phyloP scores from a whole-genome alignment of 768 basidiomycete species.

The Podaxis pistillaris region DNA sequence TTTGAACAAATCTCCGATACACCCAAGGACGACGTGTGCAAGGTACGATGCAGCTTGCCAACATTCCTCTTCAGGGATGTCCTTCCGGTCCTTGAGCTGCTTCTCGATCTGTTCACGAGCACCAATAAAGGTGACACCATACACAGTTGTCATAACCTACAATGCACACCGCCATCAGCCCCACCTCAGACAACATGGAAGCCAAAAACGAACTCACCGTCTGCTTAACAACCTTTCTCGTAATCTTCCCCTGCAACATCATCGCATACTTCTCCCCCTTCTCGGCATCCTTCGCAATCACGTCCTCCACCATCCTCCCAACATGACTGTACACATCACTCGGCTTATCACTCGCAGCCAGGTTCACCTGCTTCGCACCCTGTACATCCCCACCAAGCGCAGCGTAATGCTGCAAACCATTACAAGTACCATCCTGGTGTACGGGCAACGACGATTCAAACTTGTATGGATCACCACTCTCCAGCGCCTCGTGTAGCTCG shows the following conservation, averaged over 20 bases:
- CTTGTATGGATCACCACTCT: conserved; percentile 63
- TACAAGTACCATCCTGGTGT: conserved; percentile 98
- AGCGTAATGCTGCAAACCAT: conserved; percentile 97
- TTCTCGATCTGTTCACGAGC: conserved; percentile 93
- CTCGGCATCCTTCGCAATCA: conserved; percentile 55
- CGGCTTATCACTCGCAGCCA: conserved; percentile 79
- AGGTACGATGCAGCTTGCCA: conserved; percentile 79
- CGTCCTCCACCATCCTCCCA: conserved; percentile 77
- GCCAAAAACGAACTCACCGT: conserved; percentile 53
- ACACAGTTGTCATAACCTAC: conserved; percentile 98
- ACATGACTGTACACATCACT: conserved; percentile 96
- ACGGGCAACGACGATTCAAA: conserved; percentile 76
- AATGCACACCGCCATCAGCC: neutral
- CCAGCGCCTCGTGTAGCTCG: conserved; percentile 80
- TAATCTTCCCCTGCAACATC: conserved; percentile 72
- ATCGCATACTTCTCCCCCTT: conserved; percentile 53
- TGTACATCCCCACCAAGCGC: conserved; percentile 90
- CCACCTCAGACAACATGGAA: neutral
- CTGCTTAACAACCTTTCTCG: conserved; percentile 96
- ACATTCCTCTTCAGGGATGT: conserved; percentile 68
- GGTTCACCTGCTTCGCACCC: conserved; percentile 92
- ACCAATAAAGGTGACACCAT: conserved; percentile 94
- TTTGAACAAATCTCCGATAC: conserved; percentile 91
- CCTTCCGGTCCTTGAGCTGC: conserved; percentile 76
- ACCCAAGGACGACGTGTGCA: conserved; percentile 70